phyloP scores from a whole-genome alignment of 345 rosid species.

The Rhizophora apiculata region DNA sequence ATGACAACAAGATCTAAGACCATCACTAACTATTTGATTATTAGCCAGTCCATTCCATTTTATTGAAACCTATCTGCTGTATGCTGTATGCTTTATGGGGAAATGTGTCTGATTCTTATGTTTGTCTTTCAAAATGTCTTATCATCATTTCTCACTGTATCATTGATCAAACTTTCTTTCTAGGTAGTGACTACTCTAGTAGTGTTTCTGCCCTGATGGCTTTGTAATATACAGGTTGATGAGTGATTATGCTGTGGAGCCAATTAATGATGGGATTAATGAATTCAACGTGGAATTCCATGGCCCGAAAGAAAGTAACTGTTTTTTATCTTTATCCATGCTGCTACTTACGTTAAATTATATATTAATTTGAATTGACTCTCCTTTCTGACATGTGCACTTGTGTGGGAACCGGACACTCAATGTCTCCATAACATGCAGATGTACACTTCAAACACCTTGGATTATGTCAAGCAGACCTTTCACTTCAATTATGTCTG shows the following conservation, averaged over 20 bases:
- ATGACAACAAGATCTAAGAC: neutral
- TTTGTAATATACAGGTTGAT: slow-evolving; percentile 42
- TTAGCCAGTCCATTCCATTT: too few relatives aligned
- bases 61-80: too few relatives aligned
- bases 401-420: too few relatives aligned
- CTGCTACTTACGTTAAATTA: neutral
- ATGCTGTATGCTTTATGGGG: too few relatives aligned
- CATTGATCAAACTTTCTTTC: neutral
- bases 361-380: neutral
- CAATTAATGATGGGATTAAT: slow-evolving; percentile 64
- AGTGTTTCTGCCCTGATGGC: neutral
- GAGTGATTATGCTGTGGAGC: slow-evolving; percentile 72
- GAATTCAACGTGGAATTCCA: slow-evolving; percentile 71
- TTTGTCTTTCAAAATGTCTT: too few relatives aligned
- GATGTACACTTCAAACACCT: too few relatives aligned
- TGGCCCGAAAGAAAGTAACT: slow-evolving; percentile 74
- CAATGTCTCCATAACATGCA: neutral
- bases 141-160: too few relatives aligned
- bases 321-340: neutral
- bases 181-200: neutral
- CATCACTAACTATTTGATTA: too few relatives aligned
- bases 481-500: neutral
- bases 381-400: neutral
- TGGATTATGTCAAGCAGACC: neutral
- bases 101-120: too few relatives aligned